Conservation (phyloP, 306 rosid genomes). For the Sphenostylis stenocarpa region DNA sequence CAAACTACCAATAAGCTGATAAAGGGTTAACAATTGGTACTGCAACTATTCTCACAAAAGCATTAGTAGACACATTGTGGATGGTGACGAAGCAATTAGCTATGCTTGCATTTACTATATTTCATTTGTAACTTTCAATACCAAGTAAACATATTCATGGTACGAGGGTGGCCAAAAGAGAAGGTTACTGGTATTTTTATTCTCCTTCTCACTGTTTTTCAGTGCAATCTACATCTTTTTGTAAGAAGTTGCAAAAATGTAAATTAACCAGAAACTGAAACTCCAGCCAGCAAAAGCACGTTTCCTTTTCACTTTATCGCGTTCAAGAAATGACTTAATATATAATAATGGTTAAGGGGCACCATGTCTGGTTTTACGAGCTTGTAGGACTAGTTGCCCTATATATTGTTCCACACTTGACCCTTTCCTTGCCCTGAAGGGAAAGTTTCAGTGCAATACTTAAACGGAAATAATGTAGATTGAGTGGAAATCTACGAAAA, state of each 20-base stretch:
- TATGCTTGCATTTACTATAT: not conserved
- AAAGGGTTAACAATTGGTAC: conserved; percentile 23
- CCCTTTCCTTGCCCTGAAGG: conserved; percentile 44
- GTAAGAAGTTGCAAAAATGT: no score
- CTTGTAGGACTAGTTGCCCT: conserved; percentile 12
- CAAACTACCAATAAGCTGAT: not conserved
- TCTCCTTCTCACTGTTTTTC: no score
- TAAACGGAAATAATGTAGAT: not conserved
- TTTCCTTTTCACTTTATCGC: not conserved
- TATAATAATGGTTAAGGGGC: not conserved
- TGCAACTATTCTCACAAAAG: conserved; percentile 52
- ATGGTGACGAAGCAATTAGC: no score
- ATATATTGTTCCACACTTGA: no score
- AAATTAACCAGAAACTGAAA: no score
- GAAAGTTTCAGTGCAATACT: conserved; percentile 18
- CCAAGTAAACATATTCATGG: no score
- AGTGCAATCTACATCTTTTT: no score
- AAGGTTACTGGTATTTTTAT: no score
- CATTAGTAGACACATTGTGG: conserved; percentile 72
- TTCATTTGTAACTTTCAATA: conserved; percentile 36
- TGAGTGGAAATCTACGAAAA: conserved; percentile 57
- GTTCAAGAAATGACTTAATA: not conserved
- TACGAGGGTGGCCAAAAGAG: no score
- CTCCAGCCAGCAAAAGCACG: not conserved
- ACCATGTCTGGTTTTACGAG: conserved; percentile 18